These are phyloP conservation scores for Macrocystidia cucumis DNA, from an alignment of 1,284 basidiomycete species.

Conservation along the genomic window DNA sequence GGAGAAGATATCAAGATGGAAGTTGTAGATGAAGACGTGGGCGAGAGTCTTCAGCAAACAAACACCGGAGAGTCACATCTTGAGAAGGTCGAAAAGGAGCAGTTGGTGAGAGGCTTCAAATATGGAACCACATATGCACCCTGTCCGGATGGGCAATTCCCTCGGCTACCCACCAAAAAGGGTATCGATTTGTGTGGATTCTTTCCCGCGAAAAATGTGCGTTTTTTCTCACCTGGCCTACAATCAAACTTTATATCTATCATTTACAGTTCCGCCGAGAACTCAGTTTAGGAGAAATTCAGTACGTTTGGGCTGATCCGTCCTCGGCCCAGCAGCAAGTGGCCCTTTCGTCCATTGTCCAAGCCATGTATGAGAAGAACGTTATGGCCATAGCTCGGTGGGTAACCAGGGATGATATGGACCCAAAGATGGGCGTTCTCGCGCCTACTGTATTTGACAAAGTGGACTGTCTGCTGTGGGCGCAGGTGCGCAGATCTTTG, in stretches of 20 bases:
- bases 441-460: conserved; percentile 54
- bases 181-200: conserved; percentile 89
- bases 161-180: conserved; percentile 60
- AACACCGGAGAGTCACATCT: conserved; percentile 20
- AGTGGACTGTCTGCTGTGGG: conserved; percentile 79
- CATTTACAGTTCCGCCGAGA: conserved; percentile 67
- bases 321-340: conserved; percentile 68
- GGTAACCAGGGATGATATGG: conserved; percentile 65
- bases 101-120: conserved; percentile 80
- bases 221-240: conserved; percentile 15
- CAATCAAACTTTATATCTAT: conserved; percentile 2
- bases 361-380: conserved; percentile 67
- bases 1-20: conserved; percentile 26
- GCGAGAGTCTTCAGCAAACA: conserved; percentile 18
- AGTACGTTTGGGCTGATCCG: conserved; percentile 81
- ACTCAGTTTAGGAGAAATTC: conserved; percentile 79
- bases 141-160: conserved; percentile 75
- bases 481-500: conserved; percentile 42
- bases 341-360: conserved; percentile 78
- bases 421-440: conserved; percentile 83
- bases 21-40: conserved; percentile 34
- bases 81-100: conserved; percentile 63
- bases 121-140: conserved; percentile 89
- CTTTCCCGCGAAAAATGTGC: conserved; percentile 59
- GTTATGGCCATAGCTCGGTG: conserved; percentile 77